A percentile compares a stretch with the other conserved stretches of the same genome.
These are phyloP conservation scores for Nakaseomyces delphensis DNA, from an alignment of 1,139 yeast species.

Conservation along the genomic window DNA sequence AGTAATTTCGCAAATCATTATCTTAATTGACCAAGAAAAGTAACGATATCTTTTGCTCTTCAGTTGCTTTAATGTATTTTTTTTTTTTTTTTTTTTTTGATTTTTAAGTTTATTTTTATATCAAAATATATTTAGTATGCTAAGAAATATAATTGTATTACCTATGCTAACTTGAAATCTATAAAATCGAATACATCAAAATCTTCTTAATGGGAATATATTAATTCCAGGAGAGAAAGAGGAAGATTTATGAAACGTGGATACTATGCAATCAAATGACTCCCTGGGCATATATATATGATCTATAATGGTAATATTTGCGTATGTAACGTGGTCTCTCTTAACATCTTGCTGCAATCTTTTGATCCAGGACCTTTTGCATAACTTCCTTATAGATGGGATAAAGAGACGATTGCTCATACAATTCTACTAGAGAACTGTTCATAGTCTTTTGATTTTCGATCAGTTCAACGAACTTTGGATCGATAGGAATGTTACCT, in stretches of 20 bases:
- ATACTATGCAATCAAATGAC: background rate
- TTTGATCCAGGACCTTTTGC: constrained; percentile 36
- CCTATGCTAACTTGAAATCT: too few relatives aligned
- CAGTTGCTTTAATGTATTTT: too few relatives aligned
- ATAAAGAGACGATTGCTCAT: constrained; percentile 35
- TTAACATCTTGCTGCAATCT: constrained; percentile 3
- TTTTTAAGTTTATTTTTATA: background rate
- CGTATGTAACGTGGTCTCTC: background rate
- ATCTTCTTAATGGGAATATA: too few relatives aligned
- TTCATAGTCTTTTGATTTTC: constrained; percentile 38
- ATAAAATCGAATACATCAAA: too few relatives aligned
- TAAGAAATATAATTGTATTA: too few relatives aligned
- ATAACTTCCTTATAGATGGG: constrained; percentile 47
- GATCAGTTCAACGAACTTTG: constrained; percentile 74
- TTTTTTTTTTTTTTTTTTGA: too few relatives aligned
- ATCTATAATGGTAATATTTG: background rate
- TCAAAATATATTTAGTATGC: too few relatives aligned
- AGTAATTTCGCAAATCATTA: background rate
- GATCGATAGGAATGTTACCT: constrained; percentile 90
- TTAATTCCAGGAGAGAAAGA: too few relatives aligned
- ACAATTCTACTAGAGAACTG: constrained; percentile 32
- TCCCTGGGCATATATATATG: background rate
- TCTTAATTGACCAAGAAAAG: too few relatives aligned
- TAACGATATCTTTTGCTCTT: too few relatives aligned
- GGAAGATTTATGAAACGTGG: too few relatives aligned